phyloP scores from a whole-genome alignment of 495 filamentous ascomycete genomes.

The Cercophora newfieldiana region DNA sequence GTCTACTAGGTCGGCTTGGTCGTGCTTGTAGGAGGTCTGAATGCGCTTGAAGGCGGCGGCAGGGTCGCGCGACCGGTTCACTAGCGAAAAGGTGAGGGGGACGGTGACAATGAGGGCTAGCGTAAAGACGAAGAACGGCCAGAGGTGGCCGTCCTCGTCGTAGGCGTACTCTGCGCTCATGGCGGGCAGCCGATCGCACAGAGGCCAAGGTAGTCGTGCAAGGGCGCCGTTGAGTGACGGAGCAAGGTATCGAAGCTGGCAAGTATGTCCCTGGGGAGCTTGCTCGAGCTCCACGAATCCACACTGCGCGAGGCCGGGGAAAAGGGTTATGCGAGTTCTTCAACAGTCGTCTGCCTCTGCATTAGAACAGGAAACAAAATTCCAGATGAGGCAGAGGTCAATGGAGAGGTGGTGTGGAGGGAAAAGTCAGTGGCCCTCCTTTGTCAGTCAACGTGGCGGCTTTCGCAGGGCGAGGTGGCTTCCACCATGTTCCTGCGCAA shows the following conservation, averaged over 20 bases:
- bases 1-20: constrained; percentile 81
- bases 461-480: constrained; percentile 22
- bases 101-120: constrained; percentile 84
- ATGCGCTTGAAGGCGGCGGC: constrained; percentile 50
- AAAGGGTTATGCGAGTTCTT: neutral
- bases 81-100: constrained; percentile 83
- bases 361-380: neutral
- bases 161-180: constrained; percentile 98
- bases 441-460: constrained; percentile 33
- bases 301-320: neutral
- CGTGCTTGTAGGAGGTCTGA: constrained; percentile 72
- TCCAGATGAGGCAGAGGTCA: neutral
- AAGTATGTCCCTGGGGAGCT: neutral
- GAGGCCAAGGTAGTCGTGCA: neutral
- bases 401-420: neutral
- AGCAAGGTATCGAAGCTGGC: neutral
- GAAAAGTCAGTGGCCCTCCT: constrained; percentile 13
- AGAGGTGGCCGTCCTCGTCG: constrained; percentile 97
- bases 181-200: constrained; percentile 38
- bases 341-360: neutral
- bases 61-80: constrained; percentile 74
- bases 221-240: neutral
- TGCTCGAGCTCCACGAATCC: neutral
- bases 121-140: constrained; percentile 96
- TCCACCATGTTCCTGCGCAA: neutral